Evolutionary conservation across 2,329 filamentous ascomycete species (phyloP).

Genomic region (Aspergillus fumigatiaffinis): DNA sequence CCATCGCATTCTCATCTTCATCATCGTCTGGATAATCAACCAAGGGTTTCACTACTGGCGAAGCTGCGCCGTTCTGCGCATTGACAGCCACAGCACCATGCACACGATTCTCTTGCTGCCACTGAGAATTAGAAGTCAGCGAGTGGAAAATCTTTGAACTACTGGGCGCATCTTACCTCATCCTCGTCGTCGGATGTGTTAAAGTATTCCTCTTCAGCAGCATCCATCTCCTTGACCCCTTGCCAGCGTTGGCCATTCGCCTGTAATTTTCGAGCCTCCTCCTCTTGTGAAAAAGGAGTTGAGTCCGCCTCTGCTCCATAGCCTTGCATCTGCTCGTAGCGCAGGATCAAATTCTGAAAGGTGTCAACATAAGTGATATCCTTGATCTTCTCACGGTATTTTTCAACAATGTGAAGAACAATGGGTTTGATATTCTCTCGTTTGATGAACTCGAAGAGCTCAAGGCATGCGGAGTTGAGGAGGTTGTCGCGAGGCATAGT

Average conservation of each 20-base stretch:
- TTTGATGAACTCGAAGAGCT: slow-evolving; percentile 88
- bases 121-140: slow-evolving; percentile 19
- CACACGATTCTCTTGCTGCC: slow-evolving; percentile 35
- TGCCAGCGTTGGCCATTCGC: slow-evolving; percentile 61
- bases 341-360: slow-evolving; percentile 70
- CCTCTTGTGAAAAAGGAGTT: slow-evolving; percentile 66
- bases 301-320: slow-evolving; percentile 62
- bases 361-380: slow-evolving; percentile 78
- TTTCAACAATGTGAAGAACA: slow-evolving; percentile 78
- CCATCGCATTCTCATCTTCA: slow-evolving; percentile 68
- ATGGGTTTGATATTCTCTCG: slow-evolving; percentile 76
- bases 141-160: neutral
- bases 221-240: slow-evolving; percentile 76
- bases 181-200: slow-evolving; percentile 85
- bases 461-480: slow-evolving; percentile 86
- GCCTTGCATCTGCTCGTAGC: slow-evolving; percentile 74
- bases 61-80: slow-evolving; percentile 56
- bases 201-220: slow-evolving; percentile 90
- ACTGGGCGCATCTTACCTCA: slow-evolving; percentile 40
- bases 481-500: slow-evolving; percentile 92
- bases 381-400: slow-evolving; percentile 73
- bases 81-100: slow-evolving; percentile 29
- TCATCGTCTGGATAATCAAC: slow-evolving; percentile 95
- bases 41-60: slow-evolving; percentile 64
- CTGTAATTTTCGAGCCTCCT: slow-evolving; percentile 48